These are phyloP conservation scores for Neurospora africana DNA, from an alignment of 495 filamentous ascomycete genomes.

Conservation along the genomic window DNA sequence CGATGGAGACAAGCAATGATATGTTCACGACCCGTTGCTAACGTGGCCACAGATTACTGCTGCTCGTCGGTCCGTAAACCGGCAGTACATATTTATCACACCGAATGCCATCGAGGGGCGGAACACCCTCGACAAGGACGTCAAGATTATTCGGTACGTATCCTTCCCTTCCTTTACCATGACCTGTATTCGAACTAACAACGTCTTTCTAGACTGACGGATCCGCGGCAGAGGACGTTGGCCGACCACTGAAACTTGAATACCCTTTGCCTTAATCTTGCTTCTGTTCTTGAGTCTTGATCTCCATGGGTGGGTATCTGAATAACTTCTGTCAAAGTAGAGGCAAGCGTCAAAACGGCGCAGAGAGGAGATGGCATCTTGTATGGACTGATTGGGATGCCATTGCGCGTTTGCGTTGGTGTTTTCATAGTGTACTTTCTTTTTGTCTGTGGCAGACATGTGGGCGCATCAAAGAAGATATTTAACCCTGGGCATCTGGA, in stretches of 20 bases:
- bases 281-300: background rate
- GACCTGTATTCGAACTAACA: conserved; percentile 7
- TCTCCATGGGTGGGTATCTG: background rate
- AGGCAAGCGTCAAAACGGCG: background rate
- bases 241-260: conserved; percentile 19
- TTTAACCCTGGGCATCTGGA: background rate
- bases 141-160: conserved; percentile 72
- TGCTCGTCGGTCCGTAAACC: conserved; percentile 71
- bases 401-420: background rate
- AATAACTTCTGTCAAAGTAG: background rate
- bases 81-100: conserved; percentile 95
- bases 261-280: background rate
- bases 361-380: background rate
- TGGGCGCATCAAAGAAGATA: background rate
- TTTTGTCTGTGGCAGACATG: background rate
- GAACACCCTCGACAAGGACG: conserved; percentile 57
- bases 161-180: background rate
- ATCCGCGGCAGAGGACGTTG: conserved; percentile 45
- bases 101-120: conserved; percentile 76
- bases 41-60: conserved; percentile 53
- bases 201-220: conserved; percentile 37
- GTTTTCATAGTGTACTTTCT: background rate
- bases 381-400: background rate
- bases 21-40: background rate
- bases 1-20: background rate